Base-by-base conservation (phyloP, 345 rosid genomes). In the Gossypium raimondii region DNA sequence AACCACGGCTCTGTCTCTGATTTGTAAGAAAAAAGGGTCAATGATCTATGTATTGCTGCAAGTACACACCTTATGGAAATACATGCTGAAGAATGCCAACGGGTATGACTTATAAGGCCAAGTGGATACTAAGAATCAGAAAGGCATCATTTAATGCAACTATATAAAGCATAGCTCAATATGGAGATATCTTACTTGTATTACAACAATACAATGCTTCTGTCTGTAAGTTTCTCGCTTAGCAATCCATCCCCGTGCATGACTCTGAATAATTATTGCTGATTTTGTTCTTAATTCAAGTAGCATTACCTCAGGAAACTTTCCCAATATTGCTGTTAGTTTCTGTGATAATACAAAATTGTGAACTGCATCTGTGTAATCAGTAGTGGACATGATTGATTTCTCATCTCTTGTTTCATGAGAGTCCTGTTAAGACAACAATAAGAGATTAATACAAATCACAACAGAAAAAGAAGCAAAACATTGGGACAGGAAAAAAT, bases 301-400 rank as follows among this genome's bases (percentile, higher is more conserved):
- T n/a, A n/a, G n/a, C 67, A 76, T 76, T 82, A 89, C 97, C 97
- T 94, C 97, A 9, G 97, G 98, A 79, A 91, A 92, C 74, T 89
- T 90, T 75, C 98, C 94, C 76, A 92, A 79, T 74, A 92, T 83
- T 24, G 86, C 81, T 69, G 89, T 85, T 83, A 94, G 77, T 71
- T 89, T 94, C 83, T 94, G 98, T 8, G 92, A 94, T 72, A 92
- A 77, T 76, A 89, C 85, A 70, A 94, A 90, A 67, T 85, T 94
- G 81, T 92, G 94, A 75, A 92, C 88, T 78, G 97, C 89, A 86
- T 94, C 95, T 50, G 89, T 64, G 82, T 88, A 89, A 75, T 92
- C 89, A 41, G 78, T 66, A 59, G 84, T 78, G 34, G 90, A 87
- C 87, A 89, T 78, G 57, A 90, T 87, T 71, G 97, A 92, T 78